These are phyloP conservation scores for Colletotrichum scovillei DNA, from an alignment of 2,329 filamentous ascomycete genomes.

Conservation along the genomic window DNA sequence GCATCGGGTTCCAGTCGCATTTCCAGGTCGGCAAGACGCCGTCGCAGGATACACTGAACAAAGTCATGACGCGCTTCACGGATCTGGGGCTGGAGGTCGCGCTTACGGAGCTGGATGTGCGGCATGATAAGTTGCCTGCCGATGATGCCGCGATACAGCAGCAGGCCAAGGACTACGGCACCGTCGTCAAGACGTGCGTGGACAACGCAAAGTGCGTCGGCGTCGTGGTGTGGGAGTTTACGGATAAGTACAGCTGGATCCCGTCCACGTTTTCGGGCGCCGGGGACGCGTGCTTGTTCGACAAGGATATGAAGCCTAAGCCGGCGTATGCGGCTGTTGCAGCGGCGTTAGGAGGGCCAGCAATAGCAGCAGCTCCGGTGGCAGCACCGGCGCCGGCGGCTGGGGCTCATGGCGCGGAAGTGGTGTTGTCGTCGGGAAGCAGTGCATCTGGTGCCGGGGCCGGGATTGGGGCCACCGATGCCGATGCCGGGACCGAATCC, in stretches of 20 bases:
- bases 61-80: constrained; percentile 64
- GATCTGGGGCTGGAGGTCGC: constrained; percentile 66
- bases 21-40: constrained; percentile 57
- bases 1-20: constrained; percentile 69
- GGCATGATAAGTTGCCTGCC: constrained; percentile 63
- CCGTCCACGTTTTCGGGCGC: constrained; percentile 49
- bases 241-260: constrained; percentile 55
- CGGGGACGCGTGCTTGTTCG: constrained; percentile 52
- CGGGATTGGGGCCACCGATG: not conserved
- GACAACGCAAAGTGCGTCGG: constrained; percentile 51
- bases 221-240: constrained; percentile 56
- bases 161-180: constrained; percentile 60
- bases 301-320: constrained; percentile 50
- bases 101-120: constrained; percentile 77
- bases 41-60: constrained; percentile 54
- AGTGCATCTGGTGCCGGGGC: not conserved
- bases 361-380: not conserved
- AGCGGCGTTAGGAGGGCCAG: constrained; percentile 42
- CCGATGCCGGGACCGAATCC: not conserved
- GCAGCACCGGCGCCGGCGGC: constrained; percentile 24
- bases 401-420: not conserved
- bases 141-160: constrained; percentile 64
- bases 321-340: constrained; percentile 52
- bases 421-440: not conserved
- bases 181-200: constrained; percentile 49